These are phyloP conservation scores for Chaetomium strumarium DNA, from an alignment of 2,329 filamentous ascomycete species.

Conservation along the genomic window DNA sequence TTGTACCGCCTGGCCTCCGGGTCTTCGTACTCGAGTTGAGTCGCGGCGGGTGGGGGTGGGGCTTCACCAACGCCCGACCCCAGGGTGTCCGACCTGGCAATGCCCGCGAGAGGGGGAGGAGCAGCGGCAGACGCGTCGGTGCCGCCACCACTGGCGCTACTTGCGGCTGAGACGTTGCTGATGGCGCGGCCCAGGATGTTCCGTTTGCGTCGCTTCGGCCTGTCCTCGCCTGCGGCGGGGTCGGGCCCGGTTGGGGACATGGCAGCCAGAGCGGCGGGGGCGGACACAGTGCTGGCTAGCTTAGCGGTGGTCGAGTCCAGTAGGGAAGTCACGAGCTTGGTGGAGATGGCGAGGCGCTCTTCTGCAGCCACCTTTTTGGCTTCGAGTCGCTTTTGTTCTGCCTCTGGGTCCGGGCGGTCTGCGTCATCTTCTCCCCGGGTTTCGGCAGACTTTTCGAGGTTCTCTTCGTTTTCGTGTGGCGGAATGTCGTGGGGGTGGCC, in stretches of 20 bases:
- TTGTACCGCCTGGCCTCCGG: conserved; percentile 42
- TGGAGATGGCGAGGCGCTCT: conserved; percentile 38
- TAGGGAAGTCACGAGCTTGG: conserved; percentile 37
- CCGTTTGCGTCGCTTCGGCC: conserved; percentile 33
- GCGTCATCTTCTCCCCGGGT: not conserved
- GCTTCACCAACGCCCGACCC: conserved; percentile 9
- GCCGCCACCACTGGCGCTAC: conserved; percentile 23
- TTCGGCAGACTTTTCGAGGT: not conserved
- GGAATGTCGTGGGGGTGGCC: conserved; percentile 17
- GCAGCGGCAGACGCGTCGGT: not conserved
- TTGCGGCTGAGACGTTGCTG: conserved; percentile 51
- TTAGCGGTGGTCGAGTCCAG: conserved; percentile 30
- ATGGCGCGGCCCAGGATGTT: conserved; percentile 53
- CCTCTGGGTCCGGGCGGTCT: not conserved
- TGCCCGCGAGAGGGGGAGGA: not conserved
- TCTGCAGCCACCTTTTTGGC: conserved; percentile 28
- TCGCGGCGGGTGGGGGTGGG: conserved; percentile 34
- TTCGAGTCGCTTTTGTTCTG: conserved; percentile 7
- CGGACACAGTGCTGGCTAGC: conserved; percentile 1
- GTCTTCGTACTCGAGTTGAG: conserved; percentile 50
- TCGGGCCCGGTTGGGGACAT: not conserved
- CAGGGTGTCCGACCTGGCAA: conserved; percentile 8
- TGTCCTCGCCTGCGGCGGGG: not conserved
- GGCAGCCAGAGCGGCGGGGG: conserved; percentile 1
- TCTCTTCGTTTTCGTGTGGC: conserved; percentile 10